Base-by-base conservation (phyloP, 1,284 basidiomycete species). In the Irpex sp. region DNA sequence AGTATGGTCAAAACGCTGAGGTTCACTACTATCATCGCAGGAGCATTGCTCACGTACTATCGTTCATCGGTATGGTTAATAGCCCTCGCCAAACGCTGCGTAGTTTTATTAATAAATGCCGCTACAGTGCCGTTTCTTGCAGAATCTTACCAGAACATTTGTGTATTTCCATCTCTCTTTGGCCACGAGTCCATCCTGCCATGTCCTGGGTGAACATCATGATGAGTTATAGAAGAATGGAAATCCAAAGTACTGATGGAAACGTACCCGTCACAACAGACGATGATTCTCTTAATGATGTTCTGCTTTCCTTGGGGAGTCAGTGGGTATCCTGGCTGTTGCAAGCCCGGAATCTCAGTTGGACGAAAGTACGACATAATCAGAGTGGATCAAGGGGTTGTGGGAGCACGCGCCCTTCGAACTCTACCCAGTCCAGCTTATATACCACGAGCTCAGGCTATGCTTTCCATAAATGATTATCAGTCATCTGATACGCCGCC, bases 231-330 rank as follows among this genome's bases (percentile, higher is more conserved):
- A 13, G 17, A 26, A 26, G 26, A 26, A 26, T 26, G 26, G 26
- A 26, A 26, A 26, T 26, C 26, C 11, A 48, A 31, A 48, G 26
- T 13, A 21, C 15, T 9, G 38, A 38, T 2, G 44, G 37, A 48
- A 15, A 72, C 81, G 66, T 64, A 86, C 88, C 89, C 88, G 70
- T 91, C 88, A 67, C 89, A 91, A 66, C 87, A 89, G 31, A 91
- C 79, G 54, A 90, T 77, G 47, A 89, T 83, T 61, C 87, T 77
- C 70, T 89, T 89, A 67, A 76, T 80, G 5, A 76, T 69, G 58
- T 70, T 73, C 31, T 55, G 48, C 19, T 52, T 56, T 7, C 54
- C 31, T 36, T 56, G 57, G 7, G 57, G 44, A 11, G 57, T 40
- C 36, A 48, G 7, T 11, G 57, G 37, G 13, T 40, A 58, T 13